Base-by-base conservation (phyloP, 441 rosid species). In the Euphorbia schlechtendalii region DNA sequence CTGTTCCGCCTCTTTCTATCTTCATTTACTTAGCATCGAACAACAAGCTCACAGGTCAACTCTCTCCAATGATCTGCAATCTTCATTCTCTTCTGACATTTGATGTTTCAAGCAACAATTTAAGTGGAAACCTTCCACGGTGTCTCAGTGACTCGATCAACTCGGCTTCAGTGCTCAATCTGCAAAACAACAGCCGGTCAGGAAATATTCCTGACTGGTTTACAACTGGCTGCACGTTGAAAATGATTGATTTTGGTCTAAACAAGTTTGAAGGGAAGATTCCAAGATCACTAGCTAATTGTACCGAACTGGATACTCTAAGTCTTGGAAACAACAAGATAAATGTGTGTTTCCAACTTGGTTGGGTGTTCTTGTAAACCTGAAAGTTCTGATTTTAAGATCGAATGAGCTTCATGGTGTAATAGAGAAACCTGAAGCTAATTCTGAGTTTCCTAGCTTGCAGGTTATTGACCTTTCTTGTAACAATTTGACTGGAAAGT, bases 381-480 rank as follows among this genome's bases (percentile, higher is more conserved):
- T 79, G 24, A 53, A 40, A 49, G 34, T 74, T 49, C 76, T 79
- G 9, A 28, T 63, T n/a, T 55, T 79, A 4, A n/a, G 59, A 17
- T 57, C 64, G 0, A 79, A 74, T 8, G 14, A 24, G 8, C 25
- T 76, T 9, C 32, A 64, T 4, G 77, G 81, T 3, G 45, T 18
- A 17, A 69, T 79, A 2, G 9, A 17, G 5, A 32, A 25, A 12
- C 61, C 46, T 0, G 0, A 8, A 27, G 0, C 43, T 0, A 0
- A 13, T 0, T 77, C 89, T 20, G 58, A 69, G 3, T 73, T 86
- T 41, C 73, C 8, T 34, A 66, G 66, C 63, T 83, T 88, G 46
- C 77, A 64, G 56, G 76, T 78, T 51, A 79, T 88, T 24, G 92
- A 86, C 59, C 85, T 84, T 0, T 89, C 92, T 45, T n/a, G 6